Evolutionary conservation across 202 grass and related monocot genomes (phyloP).

Genomic region (Cymbopogon flexuosus): DNA sequence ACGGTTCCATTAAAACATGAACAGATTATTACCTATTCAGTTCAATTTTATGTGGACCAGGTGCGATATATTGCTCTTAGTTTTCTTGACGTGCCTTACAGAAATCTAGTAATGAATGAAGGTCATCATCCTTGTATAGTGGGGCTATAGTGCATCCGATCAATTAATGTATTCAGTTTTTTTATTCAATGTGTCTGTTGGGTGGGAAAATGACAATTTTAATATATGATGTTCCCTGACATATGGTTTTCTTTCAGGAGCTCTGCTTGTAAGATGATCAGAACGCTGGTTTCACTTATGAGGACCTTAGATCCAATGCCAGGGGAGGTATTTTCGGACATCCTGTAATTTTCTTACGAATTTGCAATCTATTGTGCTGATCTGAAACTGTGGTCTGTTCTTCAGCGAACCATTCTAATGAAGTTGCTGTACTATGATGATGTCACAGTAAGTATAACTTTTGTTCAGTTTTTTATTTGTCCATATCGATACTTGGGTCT

Average conservation of each 20-base stretch:
- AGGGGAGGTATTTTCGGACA: slow-evolving; percentile 52
- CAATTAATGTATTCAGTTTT: background rate
- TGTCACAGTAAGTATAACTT: slow-evolving; percentile 58
- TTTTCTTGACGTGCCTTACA: slow-evolving; percentile 4
- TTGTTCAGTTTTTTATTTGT: slow-evolving; percentile 13
- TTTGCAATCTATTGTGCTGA: slow-evolving; percentile 26
- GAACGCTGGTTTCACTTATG: slow-evolving; percentile 91
- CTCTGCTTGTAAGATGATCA: slow-evolving; percentile 96
- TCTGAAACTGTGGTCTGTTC: slow-evolving; percentile 26
- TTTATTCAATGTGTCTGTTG: slow-evolving; percentile 5
- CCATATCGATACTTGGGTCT: background rate
- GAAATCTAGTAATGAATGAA: slow-evolving; percentile 1
- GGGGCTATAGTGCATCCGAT: background rate
- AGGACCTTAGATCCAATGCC: slow-evolving; percentile 96
- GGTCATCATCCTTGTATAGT: background rate
- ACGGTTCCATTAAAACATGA: background rate
- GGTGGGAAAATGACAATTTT: background rate
- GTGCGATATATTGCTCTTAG: background rate
- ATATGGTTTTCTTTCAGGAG: slow-evolving; percentile 46
- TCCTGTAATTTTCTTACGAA: background rate
- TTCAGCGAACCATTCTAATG: slow-evolving; percentile 94
- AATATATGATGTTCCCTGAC: background rate
- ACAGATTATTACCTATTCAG: background rate
- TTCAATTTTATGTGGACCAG: background rate
- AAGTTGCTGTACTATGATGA: slow-evolving; percentile 94